Conservation (phyloP, 176 grass and related monocot species). For the Elymus sibiricus region DNA sequence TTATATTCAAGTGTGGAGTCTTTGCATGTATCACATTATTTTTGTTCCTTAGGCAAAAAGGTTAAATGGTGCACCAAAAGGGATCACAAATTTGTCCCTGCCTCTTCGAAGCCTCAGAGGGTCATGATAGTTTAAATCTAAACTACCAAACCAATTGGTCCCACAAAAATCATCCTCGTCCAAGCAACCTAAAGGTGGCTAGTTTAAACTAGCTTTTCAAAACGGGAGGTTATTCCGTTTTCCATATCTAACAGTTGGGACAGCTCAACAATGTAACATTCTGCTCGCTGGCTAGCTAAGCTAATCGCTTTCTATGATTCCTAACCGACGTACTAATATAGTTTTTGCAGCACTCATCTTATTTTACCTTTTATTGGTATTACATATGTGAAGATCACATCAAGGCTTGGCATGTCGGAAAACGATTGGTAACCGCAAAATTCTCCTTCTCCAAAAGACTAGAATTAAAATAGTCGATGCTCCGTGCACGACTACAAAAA, state of each 20-base stretch:
- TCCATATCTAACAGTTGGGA: not conserved
- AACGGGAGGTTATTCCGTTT: not conserved
- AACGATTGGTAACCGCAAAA: conserved; percentile 44
- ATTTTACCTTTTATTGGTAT: conserved; percentile 23
- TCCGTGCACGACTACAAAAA: conserved; percentile 34
- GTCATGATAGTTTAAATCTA: not conserved
- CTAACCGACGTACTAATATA: conserved; percentile 18
- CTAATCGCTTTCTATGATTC: conserved; percentile 18
- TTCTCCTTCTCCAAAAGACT: conserved; percentile 16
- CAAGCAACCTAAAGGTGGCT: not conserved
- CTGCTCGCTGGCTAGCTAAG: conserved; percentile 8
- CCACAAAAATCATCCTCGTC: conserved; percentile 18
- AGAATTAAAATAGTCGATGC: conserved; percentile 29
- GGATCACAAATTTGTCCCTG: not conserved
- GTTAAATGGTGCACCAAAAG: not conserved
- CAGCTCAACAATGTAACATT: not conserved
- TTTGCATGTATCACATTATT: not conserved
- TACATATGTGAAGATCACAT: conserved; percentile 34
- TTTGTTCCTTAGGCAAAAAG: not conserved
- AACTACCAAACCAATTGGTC: not conserved
- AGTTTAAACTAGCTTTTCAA: conserved; percentile 3
- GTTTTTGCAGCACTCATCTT: not conserved
- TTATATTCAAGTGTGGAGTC: not conserved
- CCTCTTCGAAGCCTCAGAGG: conserved; percentile 12
- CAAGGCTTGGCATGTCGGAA: conserved; percentile 26